Evolutionary conservation across 1,139 yeast genomes (phyloP), one percentile per base, ranked within the genome.

Genomic region (Candida tropicalis): DNA sequence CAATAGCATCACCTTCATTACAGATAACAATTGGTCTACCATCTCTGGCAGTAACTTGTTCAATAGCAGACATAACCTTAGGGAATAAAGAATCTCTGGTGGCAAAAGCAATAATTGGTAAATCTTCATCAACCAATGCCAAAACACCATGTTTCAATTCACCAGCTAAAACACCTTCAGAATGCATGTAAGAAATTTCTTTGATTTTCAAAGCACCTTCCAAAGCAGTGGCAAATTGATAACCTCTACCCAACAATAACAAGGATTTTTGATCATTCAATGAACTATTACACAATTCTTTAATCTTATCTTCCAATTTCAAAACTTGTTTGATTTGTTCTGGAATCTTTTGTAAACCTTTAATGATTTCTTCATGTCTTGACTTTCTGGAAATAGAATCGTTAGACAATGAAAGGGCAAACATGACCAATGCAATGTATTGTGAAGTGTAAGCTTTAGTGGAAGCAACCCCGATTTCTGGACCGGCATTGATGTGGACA

Each of bases 391-490:
- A 86, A 43, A 90, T 80, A 45, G 95, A 81, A 66, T 95, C 98
- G 61, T 90, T 96, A 9, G 97, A 87, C 54, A 95, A 78, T 16
- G 95, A 89, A 47, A 95, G 79, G 1, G 99, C 99, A 73, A 93
- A 80, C 97, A 95, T 89, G 6, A 93, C 97, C 56, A 95, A 77
- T 1, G 99, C 99, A 68, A 95, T 90, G 66, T 84, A 95, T 69
- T 95, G 99, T 20, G 99, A 95, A 13, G 99, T 93, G 72, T 95
- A 95, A 22, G 99, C 99, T 73, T 95, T 95, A 40, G 99, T 95
- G n/a, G 98, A 90, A 10, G 99, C 99, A 57, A 95, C 99, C 66
- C 99, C 99, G 54, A 95, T 93, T 73, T 95, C 99, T 33, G 99
- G 99, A 52, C 99, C 99, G 36, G 99, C 99, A 65, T 95, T 95